Conservation (phyloP, 306 rosid species). For the Cercis canadensis region DNA sequence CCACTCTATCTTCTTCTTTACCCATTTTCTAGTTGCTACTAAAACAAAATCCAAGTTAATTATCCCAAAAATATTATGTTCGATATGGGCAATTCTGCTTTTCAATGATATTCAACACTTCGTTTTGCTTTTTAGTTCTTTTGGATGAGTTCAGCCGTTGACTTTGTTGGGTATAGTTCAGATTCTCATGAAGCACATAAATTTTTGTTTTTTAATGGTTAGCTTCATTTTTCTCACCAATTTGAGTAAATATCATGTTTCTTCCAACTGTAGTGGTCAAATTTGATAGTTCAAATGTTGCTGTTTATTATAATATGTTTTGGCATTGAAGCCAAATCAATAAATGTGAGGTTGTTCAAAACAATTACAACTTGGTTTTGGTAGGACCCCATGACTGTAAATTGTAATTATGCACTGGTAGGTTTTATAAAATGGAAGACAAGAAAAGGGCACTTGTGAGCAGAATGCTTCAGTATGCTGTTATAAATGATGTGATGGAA, state of each 20-base stretch:
- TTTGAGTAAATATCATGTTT: not conserved
- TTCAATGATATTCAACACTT: too few species aligned
- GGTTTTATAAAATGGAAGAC: slow-evolving; percentile 72
- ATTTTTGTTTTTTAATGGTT: not conserved
- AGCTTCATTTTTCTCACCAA: not conserved
- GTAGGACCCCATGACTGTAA: slow-evolving; percentile 15
- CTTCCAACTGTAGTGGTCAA: not conserved
- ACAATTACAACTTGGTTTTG: slow-evolving; percentile 4
- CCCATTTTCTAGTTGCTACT: not conserved
- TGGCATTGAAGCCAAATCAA: not conserved
- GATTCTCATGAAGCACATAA: not conserved
- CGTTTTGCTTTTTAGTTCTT: not conserved
- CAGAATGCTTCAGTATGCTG: slow-evolving; percentile 81
- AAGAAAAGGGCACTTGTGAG: slow-evolving; percentile 80
- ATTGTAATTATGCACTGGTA: slow-evolving; percentile 40
- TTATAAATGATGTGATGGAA: slow-evolving; percentile 53
- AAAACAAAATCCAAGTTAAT: not conserved
- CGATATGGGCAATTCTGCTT: too few species aligned
- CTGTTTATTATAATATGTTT: not conserved
- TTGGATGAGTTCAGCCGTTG: not conserved
- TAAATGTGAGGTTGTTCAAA: not conserved
- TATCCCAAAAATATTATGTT: too few species aligned
- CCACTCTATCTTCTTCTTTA: not conserved
- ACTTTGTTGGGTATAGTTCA: not conserved
- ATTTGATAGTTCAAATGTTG: not conserved